phyloP scores from a whole-genome alignment of 2,329 filamentous ascomycete genomes.

The Fusarium sp. region DNA sequence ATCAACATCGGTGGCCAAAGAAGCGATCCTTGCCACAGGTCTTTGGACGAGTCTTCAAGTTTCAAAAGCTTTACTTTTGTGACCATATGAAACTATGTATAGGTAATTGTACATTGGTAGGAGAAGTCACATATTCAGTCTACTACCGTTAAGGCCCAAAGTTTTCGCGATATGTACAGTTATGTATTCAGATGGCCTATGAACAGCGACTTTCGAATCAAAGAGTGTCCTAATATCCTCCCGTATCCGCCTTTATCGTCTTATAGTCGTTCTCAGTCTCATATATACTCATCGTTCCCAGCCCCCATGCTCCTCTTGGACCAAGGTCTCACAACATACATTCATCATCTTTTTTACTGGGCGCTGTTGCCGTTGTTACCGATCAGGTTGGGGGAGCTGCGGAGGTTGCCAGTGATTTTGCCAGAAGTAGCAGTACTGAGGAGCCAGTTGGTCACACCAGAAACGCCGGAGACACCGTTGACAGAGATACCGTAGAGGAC shows the following conservation, averaged over 20 bases:
- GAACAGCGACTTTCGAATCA: neutral
- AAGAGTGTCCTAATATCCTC: neutral
- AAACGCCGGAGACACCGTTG: conserved; percentile 47
- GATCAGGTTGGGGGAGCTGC: conserved; percentile 57
- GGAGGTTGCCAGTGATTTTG: conserved; percentile 51
- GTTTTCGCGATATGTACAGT: conserved; percentile 10
- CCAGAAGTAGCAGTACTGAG: conserved; percentile 53
- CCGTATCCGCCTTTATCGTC: neutral
- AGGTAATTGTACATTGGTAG: rapidly evolving
- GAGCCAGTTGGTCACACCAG: conserved; percentile 54
- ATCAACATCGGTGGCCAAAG: neutral
- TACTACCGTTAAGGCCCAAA: neutral
- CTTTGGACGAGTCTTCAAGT: neutral
- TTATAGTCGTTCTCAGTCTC: neutral
- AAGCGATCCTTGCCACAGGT: neutral
- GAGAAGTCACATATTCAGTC: neutral
- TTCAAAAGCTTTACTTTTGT: neutral
- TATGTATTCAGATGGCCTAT: conserved; percentile 9
- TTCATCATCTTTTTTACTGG: conserved; percentile 33
- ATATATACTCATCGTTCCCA: neutral
- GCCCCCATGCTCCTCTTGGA: neutral
- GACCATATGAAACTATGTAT: neutral
- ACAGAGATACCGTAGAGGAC: conserved; percentile 58
- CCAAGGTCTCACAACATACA: neutral
- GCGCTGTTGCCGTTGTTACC: conserved; percentile 58